Evolutionary conservation across 2,329 filamentous ascomycete genomes (phyloP), one percentile per base, ranked within the genome.

Genomic region (Colletotrichum incanum): DNA sequence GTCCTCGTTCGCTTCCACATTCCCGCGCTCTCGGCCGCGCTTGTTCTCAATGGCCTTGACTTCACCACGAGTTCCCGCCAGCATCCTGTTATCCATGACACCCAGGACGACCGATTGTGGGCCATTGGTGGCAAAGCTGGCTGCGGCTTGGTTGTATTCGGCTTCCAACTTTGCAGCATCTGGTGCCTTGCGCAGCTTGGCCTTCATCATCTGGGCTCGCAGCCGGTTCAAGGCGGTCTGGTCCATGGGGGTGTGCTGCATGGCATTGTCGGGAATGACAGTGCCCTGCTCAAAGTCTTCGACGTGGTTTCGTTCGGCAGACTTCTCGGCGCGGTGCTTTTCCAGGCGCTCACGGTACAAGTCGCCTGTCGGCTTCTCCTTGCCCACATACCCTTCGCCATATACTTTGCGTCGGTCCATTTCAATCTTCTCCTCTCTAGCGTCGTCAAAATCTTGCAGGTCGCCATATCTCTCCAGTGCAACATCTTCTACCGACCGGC

Each of bases 191-290:
- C 92, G 93, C 58, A 99, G 85, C 79, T 97, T 97, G 5, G 96
- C 96, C 80, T 97, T 98, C 93, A 99, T 96, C 86, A 98, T 92
- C 78, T 96, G 93, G 0, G 96, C 96, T 75, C 96, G 95, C 61
- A 99, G 88, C 73, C 94, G 92, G 82, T 99, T 99, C 67, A 99
- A 86, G 0, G 92, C 86, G 0, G 94, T 96, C 78, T 93, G 91
- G 76, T 97, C 93, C 26, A 97, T 83, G 23, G 87, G 84, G 0
- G 86, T 87, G 5, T 84, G 79, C n/a, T 85, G 79, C 34, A 84
- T 82, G 60, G 82, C 79, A 52, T 87, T 84, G n/a, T 92, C 88
- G 3, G 87, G 83, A 62, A 94, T 87, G 28, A 88, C 78, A 43
- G 87, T 81, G 18, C 90, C 90, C 77, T 94, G 91, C 23, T 82